phyloP scores from a whole-genome alignment of 768 basidiomycete genomes.

The Filobasidium wieringae region DNA sequence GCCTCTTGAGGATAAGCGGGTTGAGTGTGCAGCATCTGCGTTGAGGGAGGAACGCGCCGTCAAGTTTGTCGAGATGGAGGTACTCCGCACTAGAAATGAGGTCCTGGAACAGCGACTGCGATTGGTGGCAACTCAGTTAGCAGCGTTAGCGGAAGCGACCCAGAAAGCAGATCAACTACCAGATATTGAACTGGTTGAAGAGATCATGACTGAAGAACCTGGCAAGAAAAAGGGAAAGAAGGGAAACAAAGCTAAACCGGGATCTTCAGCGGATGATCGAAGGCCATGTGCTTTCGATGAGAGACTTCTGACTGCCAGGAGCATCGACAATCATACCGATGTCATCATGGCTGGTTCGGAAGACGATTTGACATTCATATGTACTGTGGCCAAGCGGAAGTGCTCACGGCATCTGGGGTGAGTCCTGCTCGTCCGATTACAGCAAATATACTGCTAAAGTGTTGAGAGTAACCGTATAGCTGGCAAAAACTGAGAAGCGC shows the following conservation, averaged over 20 bases:
- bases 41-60: too few species aligned
- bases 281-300: background rate
- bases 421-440: background rate
- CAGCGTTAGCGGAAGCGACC: background rate
- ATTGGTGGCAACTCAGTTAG: background rate
- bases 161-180: background rate
- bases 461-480: too few species aligned
- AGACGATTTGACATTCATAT: background rate
- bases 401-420: background rate
- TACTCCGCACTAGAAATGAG: background rate
- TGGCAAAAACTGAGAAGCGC: background rate
- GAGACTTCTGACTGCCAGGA: background rate
- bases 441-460: background rate
- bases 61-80: too few species aligned
- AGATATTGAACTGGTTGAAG: background rate
- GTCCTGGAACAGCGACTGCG: background rate
- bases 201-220: background rate
- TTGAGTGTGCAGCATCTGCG: background rate
- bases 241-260: background rate
- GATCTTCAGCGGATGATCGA: background rate
- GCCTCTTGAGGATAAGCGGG: background rate
- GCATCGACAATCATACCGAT: background rate
- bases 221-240: background rate
- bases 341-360: background rate
- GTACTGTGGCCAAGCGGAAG: background rate